phyloP scores from a whole-genome alignment of 1,139 yeast species.

The Tardiomyces depauwii region DNA sequence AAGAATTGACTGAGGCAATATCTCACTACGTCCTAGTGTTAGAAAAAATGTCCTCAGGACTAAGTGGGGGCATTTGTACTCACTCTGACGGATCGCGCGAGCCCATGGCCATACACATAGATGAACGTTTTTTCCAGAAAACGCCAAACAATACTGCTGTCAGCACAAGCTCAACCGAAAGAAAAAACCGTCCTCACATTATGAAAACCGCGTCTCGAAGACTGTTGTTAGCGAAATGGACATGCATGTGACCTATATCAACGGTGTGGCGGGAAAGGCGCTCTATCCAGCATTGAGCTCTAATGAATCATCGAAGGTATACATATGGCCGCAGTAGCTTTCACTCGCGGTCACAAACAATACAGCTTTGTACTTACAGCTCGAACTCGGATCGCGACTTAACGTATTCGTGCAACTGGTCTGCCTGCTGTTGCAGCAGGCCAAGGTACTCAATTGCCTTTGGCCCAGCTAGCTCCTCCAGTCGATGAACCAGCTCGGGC shows the following conservation, averaged over 20 bases:
- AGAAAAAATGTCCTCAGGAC: neutral
- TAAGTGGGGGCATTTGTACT: neutral
- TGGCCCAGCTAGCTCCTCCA: neutral
- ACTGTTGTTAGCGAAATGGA: conserved; percentile 4
- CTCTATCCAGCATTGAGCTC: neutral
- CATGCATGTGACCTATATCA: neutral
- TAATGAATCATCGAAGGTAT: too few species aligned
- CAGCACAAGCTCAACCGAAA: neutral
- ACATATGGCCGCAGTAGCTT: too few species aligned
- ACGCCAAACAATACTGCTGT: conserved; percentile 5
- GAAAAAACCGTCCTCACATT: conserved; percentile 7
- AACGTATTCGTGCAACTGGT: neutral
- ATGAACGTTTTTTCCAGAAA: conserved; percentile 8
- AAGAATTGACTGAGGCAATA: neutral
- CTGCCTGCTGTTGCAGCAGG: neutral
- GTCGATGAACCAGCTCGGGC: neutral
- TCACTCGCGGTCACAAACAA: too few species aligned
- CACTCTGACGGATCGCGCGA: conserved; percentile 6
- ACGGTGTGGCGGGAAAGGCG: neutral
- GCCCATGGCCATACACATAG: conserved; percentile 6
- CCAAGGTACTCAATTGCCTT: neutral
- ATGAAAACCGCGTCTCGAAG: conserved; percentile 16
- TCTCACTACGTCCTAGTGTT: conserved; percentile 1
- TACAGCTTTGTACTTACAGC: neutral
- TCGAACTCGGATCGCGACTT: neutral